Base-by-base conservation (phyloP, 2,329 filamentous ascomycete genomes). In the Cladophialophora carrionii region DNA sequence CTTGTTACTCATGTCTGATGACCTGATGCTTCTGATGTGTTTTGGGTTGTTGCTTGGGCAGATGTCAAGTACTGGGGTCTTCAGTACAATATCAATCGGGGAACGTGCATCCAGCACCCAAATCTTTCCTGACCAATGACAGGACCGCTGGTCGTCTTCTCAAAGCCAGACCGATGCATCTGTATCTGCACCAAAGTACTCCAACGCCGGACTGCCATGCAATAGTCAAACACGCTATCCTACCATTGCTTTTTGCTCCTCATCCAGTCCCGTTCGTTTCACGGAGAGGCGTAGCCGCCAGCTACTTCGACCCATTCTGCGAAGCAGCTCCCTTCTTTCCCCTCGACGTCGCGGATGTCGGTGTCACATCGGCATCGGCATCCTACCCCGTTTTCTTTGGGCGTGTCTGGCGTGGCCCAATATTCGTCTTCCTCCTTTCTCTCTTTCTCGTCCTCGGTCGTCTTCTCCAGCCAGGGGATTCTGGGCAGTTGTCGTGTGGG, bases 291-390 rank as follows among this genome's bases (percentile, higher is more conserved):
- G 92, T 93, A 99, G 65, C 95, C 95, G 72, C 95, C 95, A 55
- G 93, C 94, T 72, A 97, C 92, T 66, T 97, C 92, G 14, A 99
- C 95, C 95, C 95, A 99, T 79, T 99, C 92, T 9, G 91, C 86
- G 63, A 97, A 83, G 79, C 95, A 99, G 71, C 92, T 96, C 67
- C 95, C 95, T 76, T 96, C 91, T 79, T 98, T 99, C 78, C 92
- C 93, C 81, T 99, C 95, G 29, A 99, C 93, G 75, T 99, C 95
- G 59, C 94, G 91, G 75, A 98, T 96, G 76, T 99, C 95, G 3
- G 92, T 97, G 75, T 99, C 95, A 78, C 95, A 99, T 76, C 90
- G 89, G 82, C 95, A 99, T 73, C 95, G 88, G 80, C 95, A 99
- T 43, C 95, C 95, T 8, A 99, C 93, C 43, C 95, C 95, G 73